A percentile compares a stretch with the other conserved stretches of the same genome.
phyloP scores from a whole-genome alignment of 495 filamentous ascomycete genomes.

The Penicillium atrosanguineum region DNA sequence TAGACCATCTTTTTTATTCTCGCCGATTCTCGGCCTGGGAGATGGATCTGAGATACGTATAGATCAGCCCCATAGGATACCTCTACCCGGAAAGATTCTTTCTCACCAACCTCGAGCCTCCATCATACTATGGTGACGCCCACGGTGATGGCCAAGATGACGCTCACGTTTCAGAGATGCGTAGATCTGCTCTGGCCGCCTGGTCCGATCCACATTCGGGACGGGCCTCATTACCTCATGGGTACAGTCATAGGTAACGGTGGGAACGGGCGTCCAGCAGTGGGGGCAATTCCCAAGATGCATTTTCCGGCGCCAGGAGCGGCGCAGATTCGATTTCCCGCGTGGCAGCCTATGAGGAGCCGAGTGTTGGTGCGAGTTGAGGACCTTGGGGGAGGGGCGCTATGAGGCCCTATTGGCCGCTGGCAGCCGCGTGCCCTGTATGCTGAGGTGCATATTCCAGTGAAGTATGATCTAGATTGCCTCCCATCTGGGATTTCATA shows the following conservation, averaged over 20 bases:
- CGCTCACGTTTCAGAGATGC: conserved; percentile 7
- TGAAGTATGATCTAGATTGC: conserved; percentile 8
- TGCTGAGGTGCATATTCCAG: conserved; percentile 9
- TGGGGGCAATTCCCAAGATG: neutral
- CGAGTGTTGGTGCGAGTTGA: conserved; percentile 15
- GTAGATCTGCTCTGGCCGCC: conserved; percentile 2
- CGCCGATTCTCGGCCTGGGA: neutral
- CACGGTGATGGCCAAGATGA: conserved; percentile 7
- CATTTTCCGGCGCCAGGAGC: conserved; percentile 27
- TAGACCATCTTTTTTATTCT: neutral
- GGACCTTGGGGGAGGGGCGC: conserved; percentile 31
- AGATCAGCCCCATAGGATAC: neutral
- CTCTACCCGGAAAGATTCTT: neutral
- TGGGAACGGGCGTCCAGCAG: neutral
- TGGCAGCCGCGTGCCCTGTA: conserved; percentile 13
- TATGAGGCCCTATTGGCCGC: conserved; percentile 19
- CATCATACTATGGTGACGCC: neutral
- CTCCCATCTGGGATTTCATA: neutral
- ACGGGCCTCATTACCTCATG: conserved; percentile 24
- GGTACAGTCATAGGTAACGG: conserved; percentile 9
- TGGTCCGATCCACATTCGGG: conserved; percentile 14
- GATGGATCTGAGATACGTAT: neutral
- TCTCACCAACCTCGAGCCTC: neutral
- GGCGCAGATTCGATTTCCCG: conserved; percentile 13
- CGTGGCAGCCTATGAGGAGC: conserved; percentile 22